phyloP scores from a whole-genome alignment of 352 stramenopile genomes.

The Phytophthora litchii region DNA sequence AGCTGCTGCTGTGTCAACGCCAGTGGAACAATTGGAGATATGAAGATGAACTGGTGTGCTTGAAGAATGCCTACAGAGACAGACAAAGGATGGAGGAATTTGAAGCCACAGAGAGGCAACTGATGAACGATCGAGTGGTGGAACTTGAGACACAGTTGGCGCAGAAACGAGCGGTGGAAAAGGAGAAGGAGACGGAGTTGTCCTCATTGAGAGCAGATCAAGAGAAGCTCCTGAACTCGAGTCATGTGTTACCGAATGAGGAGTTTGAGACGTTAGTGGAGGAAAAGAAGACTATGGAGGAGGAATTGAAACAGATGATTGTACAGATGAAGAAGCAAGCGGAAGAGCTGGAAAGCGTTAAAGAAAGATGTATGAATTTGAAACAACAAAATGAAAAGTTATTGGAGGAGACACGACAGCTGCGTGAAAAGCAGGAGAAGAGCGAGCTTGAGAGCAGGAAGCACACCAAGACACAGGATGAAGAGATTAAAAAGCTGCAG shows the following conservation, averaged over 20 bases:
- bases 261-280: conserved; percentile 28
- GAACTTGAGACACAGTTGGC: conserved; percentile 57
- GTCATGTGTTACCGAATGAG: conserved; percentile 25
- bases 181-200: conserved; percentile 53
- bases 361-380: conserved; percentile 35
- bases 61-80: conserved; percentile 13
- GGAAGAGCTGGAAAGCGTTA: conserved; percentile 17
- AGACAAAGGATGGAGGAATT: conserved; percentile 44
- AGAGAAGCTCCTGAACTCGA: conserved; percentile 31
- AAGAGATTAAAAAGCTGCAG: conserved; percentile 43
- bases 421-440: conserved; percentile 30
- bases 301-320: conserved; percentile 29
- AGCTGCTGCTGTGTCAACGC: too few relatives aligned
- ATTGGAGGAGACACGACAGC: conserved; percentile 20
- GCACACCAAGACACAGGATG: conserved; percentile 22
- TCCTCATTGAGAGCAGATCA: conserved; percentile 35
- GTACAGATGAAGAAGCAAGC: conserved; percentile 17
- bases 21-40: conserved; percentile 28
- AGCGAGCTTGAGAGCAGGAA: conserved; percentile 23
- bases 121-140: conserved; percentile 55
- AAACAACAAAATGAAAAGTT: conserved; percentile 40
- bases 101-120: conserved; percentile 51
- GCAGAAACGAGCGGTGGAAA: conserved; percentile 44
- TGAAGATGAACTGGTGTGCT: conserved; percentile 22
- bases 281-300: conserved; percentile 30